Conservation (phyloP, 2,329 filamentous ascomycete species). For the Sporothrix dimorphospora region DNA sequence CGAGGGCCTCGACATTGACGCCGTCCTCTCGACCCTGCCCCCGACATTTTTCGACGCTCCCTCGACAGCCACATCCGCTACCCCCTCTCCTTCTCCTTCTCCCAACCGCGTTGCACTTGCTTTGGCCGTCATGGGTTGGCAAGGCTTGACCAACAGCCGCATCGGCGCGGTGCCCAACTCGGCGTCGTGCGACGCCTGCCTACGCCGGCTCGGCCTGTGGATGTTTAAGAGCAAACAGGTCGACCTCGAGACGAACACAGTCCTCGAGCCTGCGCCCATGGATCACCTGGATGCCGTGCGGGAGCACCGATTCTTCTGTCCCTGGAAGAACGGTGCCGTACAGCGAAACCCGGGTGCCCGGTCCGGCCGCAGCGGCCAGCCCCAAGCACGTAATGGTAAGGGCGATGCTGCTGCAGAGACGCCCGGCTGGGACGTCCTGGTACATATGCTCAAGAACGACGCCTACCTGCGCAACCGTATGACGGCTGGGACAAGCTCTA, state of each 20-base stretch:
- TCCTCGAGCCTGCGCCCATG: conserved; percentile 64
- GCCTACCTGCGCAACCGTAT: conserved; percentile 53
- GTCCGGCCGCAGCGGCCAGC: conserved; percentile 23
- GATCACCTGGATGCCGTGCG: conserved; percentile 68
- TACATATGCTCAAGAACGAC: conserved; percentile 61
- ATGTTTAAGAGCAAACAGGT: conserved; percentile 81
- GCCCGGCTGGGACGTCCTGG: conserved; percentile 60
- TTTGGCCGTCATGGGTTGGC: conserved; percentile 76
- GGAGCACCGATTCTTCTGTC: conserved; percentile 83
- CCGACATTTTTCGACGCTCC: conserved; percentile 56
- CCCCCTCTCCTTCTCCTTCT: background rate
- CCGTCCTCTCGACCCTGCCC: conserved; percentile 54
- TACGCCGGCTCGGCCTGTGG: conserved; percentile 88
- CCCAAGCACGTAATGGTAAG: too few relatives aligned
- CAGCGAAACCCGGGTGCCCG: conserved; percentile 56
- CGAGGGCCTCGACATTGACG: conserved; percentile 54
- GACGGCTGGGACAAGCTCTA: conserved; percentile 31
- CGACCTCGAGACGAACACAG: conserved; percentile 52
- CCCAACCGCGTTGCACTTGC: conserved; percentile 66
- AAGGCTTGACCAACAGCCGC: conserved; percentile 60
- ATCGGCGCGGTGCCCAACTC: conserved; percentile 69
- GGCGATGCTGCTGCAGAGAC: conserved; percentile 44
- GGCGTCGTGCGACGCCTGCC: conserved; percentile 81
- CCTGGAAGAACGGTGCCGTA: conserved; percentile 69
- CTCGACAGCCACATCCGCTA: conserved; percentile 41